Conservation (phyloP, 768 basidiomycete genomes). For the Trametes cubensis region DNA sequence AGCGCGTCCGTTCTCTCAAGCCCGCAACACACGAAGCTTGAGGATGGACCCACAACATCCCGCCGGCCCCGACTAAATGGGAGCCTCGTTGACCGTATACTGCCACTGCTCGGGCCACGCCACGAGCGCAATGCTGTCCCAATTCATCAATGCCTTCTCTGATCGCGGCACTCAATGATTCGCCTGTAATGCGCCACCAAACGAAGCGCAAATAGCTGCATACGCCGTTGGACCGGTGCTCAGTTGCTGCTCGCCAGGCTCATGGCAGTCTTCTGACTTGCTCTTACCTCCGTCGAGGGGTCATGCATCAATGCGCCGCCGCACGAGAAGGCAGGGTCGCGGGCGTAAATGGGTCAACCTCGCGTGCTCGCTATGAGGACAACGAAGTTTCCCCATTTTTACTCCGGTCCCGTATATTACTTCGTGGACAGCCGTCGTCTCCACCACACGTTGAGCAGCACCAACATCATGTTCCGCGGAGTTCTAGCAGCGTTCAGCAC, state of each 20-base stretch:
- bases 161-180: conserved; percentile 6
- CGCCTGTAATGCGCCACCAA: background rate
- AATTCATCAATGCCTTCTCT: background rate
- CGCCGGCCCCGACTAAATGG: background rate
- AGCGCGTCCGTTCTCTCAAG: background rate
- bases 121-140: background rate
- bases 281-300: background rate
- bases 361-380: conserved; percentile 12
- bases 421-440: background rate
- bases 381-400: conserved; percentile 22
- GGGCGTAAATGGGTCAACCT: conserved; percentile 16
- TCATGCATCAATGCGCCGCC: conserved; percentile 4
- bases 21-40: background rate
- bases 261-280: conserved; percentile 8
- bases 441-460: background rate
- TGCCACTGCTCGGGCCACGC: background rate
- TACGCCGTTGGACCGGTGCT: background rate
- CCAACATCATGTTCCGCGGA: conserved; percentile 12
- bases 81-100: conserved; percentile 2
- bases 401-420: conserved; percentile 17
- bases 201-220: background rate
- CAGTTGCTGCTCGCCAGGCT: background rate
- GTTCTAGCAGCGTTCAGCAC: conserved; percentile 1
- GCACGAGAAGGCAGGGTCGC: background rate
- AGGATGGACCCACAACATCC: conserved; percentile 11